phyloP scores from a whole-genome alignment of 2,329 filamentous ascomycete genomes.

The Cercospora janseana region DNA sequence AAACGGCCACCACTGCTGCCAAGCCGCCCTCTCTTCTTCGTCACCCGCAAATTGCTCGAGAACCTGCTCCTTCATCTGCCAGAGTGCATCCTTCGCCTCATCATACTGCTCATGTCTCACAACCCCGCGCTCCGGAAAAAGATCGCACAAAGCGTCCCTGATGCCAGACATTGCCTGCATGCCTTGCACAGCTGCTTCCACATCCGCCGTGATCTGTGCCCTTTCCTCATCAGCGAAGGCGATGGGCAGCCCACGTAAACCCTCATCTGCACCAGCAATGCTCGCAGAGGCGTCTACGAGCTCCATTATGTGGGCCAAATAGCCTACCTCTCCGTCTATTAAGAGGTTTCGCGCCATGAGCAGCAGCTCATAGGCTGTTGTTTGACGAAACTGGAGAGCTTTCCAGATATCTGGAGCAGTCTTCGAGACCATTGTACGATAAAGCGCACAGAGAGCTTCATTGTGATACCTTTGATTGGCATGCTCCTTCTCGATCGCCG shows the following conservation, averaged over 20 bases:
- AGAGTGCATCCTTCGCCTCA: conserved; percentile 4
- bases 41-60: conserved; percentile 9
- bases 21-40: conserved; percentile 16
- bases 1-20: conserved; percentile 20
- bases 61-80: conserved; percentile 19
- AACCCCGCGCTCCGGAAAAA: conserved; percentile 12
- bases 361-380: not conserved
- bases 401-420: not conserved
- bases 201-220: conserved; percentile 27
- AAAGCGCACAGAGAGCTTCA: conserved; percentile 21
- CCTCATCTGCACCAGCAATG: not conserved
- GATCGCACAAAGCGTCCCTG: conserved; percentile 11
- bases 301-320: not conserved
- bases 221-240: conserved; percentile 19
- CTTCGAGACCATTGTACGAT: not conserved
- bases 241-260: conserved; percentile 12
- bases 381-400: not conserved
- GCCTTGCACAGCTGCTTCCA: not conserved
- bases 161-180: conserved; percentile 10
- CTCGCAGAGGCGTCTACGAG: not conserved
- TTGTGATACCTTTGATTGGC: conserved; percentile 33
- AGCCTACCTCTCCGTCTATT: conserved; percentile 7
- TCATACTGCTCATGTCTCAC: conserved; percentile 11
- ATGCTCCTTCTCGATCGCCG: conserved; percentile 25
- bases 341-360: conserved; percentile 20